Evolutionary conservation across 169 alveolate species (phyloP), one percentile per base, ranked within the genome.

Genomic region (Hepatocystis sp.): DNA sequence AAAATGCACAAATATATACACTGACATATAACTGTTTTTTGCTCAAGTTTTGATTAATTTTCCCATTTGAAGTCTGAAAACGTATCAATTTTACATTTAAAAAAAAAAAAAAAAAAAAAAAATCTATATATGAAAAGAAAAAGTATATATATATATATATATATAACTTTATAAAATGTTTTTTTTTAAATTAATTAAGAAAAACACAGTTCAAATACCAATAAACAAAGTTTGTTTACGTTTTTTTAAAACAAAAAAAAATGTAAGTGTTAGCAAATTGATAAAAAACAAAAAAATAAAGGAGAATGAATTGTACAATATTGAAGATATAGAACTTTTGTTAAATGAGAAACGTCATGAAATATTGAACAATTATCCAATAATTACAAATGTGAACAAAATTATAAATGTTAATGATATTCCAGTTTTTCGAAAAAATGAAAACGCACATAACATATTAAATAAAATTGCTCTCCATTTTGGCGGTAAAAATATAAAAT

Each of bases 311-410:
- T 21, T 61, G 32, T 19, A 78, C 34, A 78, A 63, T 8, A 78
- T 78, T 44, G 84, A 78, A 44, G 89, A 78, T 78, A 55, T 78
- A 64, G 89, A 78, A 60, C 17, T 61, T 15, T 42, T 78, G 30
- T 36, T 78, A 61, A 67, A 78, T 17, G 89, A 78, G 63, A 78
- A 64, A n/a, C 67, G 61, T 17, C 89, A 78, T 42, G 89, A 78
- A 27, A 52, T 78, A 40, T 60, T 63, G n/a, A 58, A 78, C 49
- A 51, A 34, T 8, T 61, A 78, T 61, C 89, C 89, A 8, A 53
- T 84, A 17, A 51, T 78, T 47, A 46, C 36, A 23, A 78, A 78
- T 78, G 67, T 61, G 39, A 19, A 78, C 42, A 46, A 78, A 61
- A 78, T 78, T 32, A 25, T 78, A 7, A 84, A 78, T 23, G 89